Evolutionary conservation across 306 rosid species (phyloP), one percentile per base, ranked within the genome.

Genomic region (Cucurbita ficifolia): DNA sequence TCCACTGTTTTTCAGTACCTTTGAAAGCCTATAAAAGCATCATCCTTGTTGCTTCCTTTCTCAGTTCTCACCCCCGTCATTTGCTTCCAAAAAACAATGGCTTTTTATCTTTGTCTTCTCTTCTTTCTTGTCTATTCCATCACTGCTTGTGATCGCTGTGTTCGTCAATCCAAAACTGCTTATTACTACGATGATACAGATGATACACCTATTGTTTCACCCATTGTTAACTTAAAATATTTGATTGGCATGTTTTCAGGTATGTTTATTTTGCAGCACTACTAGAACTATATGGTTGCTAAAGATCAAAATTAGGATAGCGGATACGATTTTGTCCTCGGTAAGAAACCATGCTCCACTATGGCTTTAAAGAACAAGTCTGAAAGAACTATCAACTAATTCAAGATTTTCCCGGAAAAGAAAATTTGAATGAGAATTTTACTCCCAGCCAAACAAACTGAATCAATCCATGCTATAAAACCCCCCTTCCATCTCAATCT

Each of bases 261-360:
- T 92, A 3, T 16, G 0, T 10, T 3, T 38, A 38, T 10, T 82
- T 0, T 90, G 98, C 54, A 73, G 68, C 39, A 80, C 60, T 78
- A 36, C 17, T 75, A 96, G 98, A 0, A 86, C 89, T 55, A 83
- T 4, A 61, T 90, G 78, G 80, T 80, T 2, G 71, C 86, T 60
- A 92, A 88, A 17, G 98, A 92, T 82, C 89, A 88, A 40, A 92
- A 87, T 68, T 38, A 4, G 38, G 76, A 74, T n/a, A 88, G 88
- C 78, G 48, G 62, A 67, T 85, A 88, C 43, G 96, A 88, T 9
- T 90, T 92, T 79, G 98, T 90, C 8, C 77, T 92, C 12, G 86
- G 90, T 79, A 84, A 82, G 74, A 88, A 83, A 81, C 96, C 96
- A 49, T 90, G 88, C 77, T 24, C 8, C 5, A 85, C 82, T 76